These are phyloP conservation scores for Arctium lappa DNA, from an alignment of 129 eudicot species.

Conservation along the genomic window DNA sequence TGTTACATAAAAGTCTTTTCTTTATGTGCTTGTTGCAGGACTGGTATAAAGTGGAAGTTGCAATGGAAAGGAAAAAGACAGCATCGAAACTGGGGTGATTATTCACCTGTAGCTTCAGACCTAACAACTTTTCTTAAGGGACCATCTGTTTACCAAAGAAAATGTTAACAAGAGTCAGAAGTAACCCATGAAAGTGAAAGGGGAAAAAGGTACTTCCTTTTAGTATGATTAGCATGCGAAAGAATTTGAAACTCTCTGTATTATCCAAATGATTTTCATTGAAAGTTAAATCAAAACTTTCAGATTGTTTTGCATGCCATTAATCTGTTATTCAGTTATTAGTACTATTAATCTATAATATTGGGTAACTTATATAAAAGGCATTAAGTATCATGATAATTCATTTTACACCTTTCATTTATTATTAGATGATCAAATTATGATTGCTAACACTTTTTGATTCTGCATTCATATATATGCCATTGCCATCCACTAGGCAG, in stretches of 20 bases:
- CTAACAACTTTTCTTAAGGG: neutral
- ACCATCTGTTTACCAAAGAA: neutral
- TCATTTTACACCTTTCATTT: neutral
- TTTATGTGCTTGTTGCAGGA: neutral
- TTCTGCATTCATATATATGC: constrained; percentile 21
- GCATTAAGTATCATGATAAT: constrained; percentile 8
- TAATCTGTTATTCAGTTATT: constrained; percentile 20
- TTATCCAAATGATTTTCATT: neutral
- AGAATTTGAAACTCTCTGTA: neutral
- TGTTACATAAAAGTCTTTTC: neutral
- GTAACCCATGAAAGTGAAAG: constrained; percentile 3
- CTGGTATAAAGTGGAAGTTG: neutral
- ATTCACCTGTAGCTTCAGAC: neutral
- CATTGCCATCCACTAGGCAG: constrained; percentile 10
- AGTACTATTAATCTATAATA: neutral
- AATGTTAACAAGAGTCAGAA: neutral
- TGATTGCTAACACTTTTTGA: constrained; percentile 10
- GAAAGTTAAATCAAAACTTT: neutral
- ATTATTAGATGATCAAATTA: neutral
- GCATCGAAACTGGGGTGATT: neutral
- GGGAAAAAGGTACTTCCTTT: neutral
- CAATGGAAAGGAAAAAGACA: neutral
- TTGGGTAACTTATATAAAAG: neutral
- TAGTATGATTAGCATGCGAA: neutral
- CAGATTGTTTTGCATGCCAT: constrained; percentile 5